A percentile compares a stretch with the other conserved stretches of the same genome.
These are phyloP conservation scores for Penicillium polonicum DNA, from an alignment of 2,329 filamentous ascomycete genomes.

Conservation along the genomic window DNA sequence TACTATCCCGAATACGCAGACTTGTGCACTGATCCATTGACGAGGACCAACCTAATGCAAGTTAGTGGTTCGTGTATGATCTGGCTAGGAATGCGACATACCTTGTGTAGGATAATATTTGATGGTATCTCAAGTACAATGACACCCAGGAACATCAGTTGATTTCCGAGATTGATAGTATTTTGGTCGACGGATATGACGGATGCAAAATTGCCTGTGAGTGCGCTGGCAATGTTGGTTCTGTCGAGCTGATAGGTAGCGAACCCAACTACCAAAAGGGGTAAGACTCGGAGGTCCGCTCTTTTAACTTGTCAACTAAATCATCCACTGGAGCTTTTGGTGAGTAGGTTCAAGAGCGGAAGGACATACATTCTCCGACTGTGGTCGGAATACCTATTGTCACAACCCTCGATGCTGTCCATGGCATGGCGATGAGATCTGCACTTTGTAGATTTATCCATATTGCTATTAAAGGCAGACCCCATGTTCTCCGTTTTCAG, in stretches of 20 bases:
- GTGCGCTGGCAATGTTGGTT: slow-evolving; percentile 53
- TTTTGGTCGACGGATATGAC: slow-evolving; percentile 47
- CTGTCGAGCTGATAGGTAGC: slow-evolving; percentile 55
- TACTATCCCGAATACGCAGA: slow-evolving; percentile 51
- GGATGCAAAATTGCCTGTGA: slow-evolving; percentile 50
- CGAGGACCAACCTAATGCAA: slow-evolving; percentile 42
- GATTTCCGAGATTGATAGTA: slow-evolving; percentile 54
- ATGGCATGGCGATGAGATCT: background rate
- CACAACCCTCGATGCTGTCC: background rate
- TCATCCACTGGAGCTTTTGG: no score
- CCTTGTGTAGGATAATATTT: slow-evolving; percentile 42
- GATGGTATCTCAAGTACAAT: slow-evolving; percentile 54
- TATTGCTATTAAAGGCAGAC: no score
- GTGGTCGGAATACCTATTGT: background rate
- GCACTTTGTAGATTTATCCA: background rate
- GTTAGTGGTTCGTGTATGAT: slow-evolving; percentile 17
- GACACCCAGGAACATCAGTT: slow-evolving; percentile 54
- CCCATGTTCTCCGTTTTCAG: background rate
- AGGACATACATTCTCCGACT: background rate
- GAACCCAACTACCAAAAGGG: slow-evolving; percentile 51
- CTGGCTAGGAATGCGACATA: background rate
- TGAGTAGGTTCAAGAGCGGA: background rate
- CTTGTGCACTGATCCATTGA: slow-evolving; percentile 52
- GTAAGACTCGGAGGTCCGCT: slow-evolving; percentile 50
- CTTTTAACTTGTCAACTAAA: slow-evolving; percentile 28